Percentiles rank a stretch among this genome's conserved stretches.
Evolutionary conservation across 129 eudicot genomes (phyloP).

Genomic region (Lactuca sativa): DNA sequence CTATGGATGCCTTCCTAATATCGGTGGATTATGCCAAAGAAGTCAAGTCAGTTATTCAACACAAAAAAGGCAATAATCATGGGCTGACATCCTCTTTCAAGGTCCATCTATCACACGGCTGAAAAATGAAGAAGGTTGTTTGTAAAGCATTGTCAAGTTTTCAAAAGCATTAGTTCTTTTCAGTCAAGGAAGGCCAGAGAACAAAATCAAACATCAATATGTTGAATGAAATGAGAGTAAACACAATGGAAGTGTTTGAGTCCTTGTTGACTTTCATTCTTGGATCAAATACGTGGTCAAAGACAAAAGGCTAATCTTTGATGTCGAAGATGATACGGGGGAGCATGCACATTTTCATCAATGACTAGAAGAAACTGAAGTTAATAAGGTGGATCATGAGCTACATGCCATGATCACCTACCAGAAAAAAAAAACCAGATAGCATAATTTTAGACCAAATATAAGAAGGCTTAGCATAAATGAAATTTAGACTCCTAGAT

Average conservation of each 20-base stretch:
- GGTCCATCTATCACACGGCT: slow-evolving; percentile 4
- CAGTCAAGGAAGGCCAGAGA: not conserved
- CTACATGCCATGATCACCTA: not conserved
- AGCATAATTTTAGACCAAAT: slow-evolving; percentile 15
- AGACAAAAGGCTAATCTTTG: slow-evolving; percentile 18
- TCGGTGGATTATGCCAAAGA: slow-evolving; percentile 12
- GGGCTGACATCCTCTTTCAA: slow-evolving; percentile 2
- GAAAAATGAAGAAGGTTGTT: slow-evolving; percentile 7
- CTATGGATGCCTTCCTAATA: slow-evolving; percentile 17
- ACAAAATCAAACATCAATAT: not conserved
- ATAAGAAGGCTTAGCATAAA: slow-evolving; percentile 4
- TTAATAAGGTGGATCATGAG: slow-evolving; percentile 27
- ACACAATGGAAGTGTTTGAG: slow-evolving; percentile 26
- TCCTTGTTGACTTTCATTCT: slow-evolving; percentile 32
- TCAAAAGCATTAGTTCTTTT: slow-evolving; percentile 1
- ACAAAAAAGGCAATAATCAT: slow-evolving; percentile 19
- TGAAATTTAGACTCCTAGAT: slow-evolving; percentile 37
- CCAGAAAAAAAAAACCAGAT: slow-evolving; percentile 10
- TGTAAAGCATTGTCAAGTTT: not conserved
- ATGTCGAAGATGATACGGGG: slow-evolving; percentile 20
- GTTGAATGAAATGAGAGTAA: slow-evolving; percentile 26
- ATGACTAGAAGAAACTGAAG: slow-evolving; percentile 7
- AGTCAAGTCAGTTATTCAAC: slow-evolving; percentile 17
- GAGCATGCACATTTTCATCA: slow-evolving; percentile 3
- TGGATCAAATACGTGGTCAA: slow-evolving; percentile 17